Evolutionary conservation across 2,329 filamentous ascomycete species (phyloP).

Genomic region (Dichotomopilus funicola): DNA sequence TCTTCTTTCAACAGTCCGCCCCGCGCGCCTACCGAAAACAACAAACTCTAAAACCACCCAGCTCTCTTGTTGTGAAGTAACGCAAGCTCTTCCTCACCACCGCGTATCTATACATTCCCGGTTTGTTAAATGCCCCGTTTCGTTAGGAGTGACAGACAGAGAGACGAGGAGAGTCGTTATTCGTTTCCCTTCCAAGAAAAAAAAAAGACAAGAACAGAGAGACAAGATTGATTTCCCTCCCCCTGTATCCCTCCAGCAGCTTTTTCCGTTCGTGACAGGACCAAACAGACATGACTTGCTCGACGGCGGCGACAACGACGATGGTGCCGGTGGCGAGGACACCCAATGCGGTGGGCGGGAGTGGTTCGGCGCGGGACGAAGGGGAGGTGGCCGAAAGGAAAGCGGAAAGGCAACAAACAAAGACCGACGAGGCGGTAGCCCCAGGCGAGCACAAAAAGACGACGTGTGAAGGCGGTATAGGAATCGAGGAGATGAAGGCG

Average conservation of each 20-base stretch:
- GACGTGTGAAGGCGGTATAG: constrained; percentile 16
- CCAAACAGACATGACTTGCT: constrained; percentile 21
- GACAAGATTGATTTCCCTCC: too few relatives aligned
- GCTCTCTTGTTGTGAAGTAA: background rate
- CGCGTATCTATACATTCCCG: constrained; percentile 23
- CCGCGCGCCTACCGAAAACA: background rate
- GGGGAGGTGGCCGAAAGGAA: constrained; percentile 6
- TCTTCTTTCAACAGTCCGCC: background rate
- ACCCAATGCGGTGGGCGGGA: too few relatives aligned
- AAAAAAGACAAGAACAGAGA: too few relatives aligned
- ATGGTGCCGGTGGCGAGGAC: constrained; percentile 6
- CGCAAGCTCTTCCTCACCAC: constrained; percentile 2
- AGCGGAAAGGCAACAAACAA: constrained; percentile 3
- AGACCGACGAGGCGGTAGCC: constrained; percentile 14
- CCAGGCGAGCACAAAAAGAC: constrained; percentile 19
- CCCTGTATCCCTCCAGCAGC: background rate
- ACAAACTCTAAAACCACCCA: background rate
- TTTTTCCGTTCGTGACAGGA: constrained; percentile 19
- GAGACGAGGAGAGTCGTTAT: constrained; percentile 24
- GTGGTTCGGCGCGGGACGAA: constrained; percentile 17
- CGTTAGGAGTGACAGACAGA: constrained; percentile 12
- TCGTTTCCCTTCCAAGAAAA: background rate
- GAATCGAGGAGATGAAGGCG: constrained; percentile 13
- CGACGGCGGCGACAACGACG: constrained; percentile 11
- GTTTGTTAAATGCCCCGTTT: background rate